These are phyloP conservation scores for Pittosporum tobira DNA, from an alignment of 129 eudicot genomes.

Conservation along the genomic window DNA sequence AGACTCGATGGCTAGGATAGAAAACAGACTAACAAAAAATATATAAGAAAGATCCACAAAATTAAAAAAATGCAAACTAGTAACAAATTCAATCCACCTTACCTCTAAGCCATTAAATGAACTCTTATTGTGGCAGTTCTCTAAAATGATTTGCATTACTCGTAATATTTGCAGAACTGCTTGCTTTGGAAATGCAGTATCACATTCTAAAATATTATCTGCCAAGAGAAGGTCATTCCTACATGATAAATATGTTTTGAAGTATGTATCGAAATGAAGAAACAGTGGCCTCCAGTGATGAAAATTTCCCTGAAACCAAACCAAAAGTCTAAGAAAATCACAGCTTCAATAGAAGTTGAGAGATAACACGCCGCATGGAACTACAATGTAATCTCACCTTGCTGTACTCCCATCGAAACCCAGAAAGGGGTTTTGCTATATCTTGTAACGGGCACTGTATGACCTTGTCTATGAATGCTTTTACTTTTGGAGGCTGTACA, in stretches of 20 bases:
- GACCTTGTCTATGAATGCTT: constrained; percentile 83
- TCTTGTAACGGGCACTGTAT: constrained; percentile 92
- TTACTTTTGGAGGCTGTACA: constrained; percentile 73
- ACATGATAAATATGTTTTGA: constrained; percentile 65
- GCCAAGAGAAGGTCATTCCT: constrained; percentile 79
- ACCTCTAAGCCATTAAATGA: constrained; percentile 91
- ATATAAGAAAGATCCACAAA: constrained; percentile 8
- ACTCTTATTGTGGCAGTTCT: constrained; percentile 85
- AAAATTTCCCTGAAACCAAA: constrained; percentile 76
- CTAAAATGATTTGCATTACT: constrained; percentile 86
- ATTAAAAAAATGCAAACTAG: neutral
- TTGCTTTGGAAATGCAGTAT: constrained; percentile 62
- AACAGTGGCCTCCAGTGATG: constrained; percentile 98
- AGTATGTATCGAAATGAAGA: constrained; percentile 86
- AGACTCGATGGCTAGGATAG: no score
- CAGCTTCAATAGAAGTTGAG: neutral
- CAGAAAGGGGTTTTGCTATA: constrained; percentile 86
- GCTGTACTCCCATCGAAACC: constrained; percentile 88
- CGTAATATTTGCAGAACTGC: constrained; percentile 78
- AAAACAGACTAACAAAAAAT: neutral
- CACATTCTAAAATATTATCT: constrained; percentile 52
- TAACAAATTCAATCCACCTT: constrained; percentile 14
- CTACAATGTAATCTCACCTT: constrained; percentile 49
- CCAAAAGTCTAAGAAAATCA: constrained; percentile 9
- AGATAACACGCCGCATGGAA: neutral